These are phyloP conservation scores for Emmonsiellopsis sp. DNA, from an alignment of 2,329 filamentous ascomycete species.

Conservation along the genomic window DNA sequence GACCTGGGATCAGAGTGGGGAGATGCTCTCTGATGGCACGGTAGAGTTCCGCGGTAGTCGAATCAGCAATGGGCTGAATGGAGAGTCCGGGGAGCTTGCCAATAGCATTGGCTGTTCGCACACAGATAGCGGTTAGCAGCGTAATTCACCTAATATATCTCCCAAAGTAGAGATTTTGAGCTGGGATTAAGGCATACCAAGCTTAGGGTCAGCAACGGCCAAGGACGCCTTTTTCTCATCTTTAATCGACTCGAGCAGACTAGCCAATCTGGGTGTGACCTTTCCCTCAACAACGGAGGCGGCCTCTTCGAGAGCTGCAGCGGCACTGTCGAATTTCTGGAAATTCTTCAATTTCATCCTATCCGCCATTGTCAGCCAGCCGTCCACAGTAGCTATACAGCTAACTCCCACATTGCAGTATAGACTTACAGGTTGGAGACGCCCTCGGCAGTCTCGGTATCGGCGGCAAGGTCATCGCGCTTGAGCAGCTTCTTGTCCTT, in stretches of 20 bases:
- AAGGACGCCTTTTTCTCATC: conserved; percentile 96
- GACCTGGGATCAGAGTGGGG: conserved; percentile 78
- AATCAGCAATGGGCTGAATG: conserved; percentile 75
- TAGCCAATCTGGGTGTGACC: conserved; percentile 76
- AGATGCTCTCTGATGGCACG: conserved; percentile 89
- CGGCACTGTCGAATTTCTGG: conserved; percentile 91
- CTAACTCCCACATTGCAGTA: too few relatives aligned
- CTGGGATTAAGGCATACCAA: conserved; percentile 42
- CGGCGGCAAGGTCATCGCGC: conserved; percentile 66
- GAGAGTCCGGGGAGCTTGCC: conserved; percentile 83
- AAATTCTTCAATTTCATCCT: conserved; percentile 96
- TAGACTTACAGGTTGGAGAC: conserved; percentile 71
- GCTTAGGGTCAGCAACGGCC: conserved; percentile 86
- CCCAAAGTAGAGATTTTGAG: too few relatives aligned
- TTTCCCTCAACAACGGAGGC: conserved; percentile 85
- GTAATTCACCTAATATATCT: not conserved
- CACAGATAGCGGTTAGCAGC: not conserved
- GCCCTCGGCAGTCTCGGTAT: conserved; percentile 72
- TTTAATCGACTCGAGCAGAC: conserved; percentile 80
- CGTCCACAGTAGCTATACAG: not conserved
- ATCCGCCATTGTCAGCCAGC: conserved; percentile 7
- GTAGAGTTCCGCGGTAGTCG: conserved; percentile 77
- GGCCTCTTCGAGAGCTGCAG: conserved; percentile 82
- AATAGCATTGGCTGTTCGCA: conserved; percentile 61
- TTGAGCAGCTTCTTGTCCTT: conserved; percentile 98